Base-by-base conservation (phyloP, 2,329 filamentous ascomycete species). In the Arthrinium puccinioides region DNA sequence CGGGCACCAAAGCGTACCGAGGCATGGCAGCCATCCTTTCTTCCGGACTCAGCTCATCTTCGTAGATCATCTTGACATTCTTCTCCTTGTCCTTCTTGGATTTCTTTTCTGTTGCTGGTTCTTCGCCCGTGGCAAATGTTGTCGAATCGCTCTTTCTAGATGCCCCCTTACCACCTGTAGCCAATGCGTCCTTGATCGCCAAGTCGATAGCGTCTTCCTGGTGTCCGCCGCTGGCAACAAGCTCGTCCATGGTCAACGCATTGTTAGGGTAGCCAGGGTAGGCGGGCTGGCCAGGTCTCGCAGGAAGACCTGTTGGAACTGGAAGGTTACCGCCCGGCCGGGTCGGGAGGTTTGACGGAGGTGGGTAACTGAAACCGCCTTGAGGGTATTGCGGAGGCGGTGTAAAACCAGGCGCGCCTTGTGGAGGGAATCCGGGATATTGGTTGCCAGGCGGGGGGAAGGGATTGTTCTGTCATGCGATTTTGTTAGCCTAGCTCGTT, bases 11-110 rank as follows among this genome's bases (percentile, higher is more conserved):
- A 51, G 81, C 79, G 66, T 94, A 95, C 61, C 79, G 81, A 43
- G 84, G 70, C 65, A 92, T 66, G 55, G 68, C 64, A 20, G 87
- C 83, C 85, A 94, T 88, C 63, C 82, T 87, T 71, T 95, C 89
- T 66, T 96, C 89, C 2, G 87, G 85, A 52, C 85, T 92, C 53
- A 80, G 67, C 41, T 84, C 81, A 55, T 94, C 86, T 44, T 80
- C 80, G 64, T 92, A 95, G 21, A 94, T 70, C 74, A 95, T 81
- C 57, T 76, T 74, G 39, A 70, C 69, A 54, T 79, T 82, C 55
- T 79, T 76, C 48, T 78, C 72, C 44, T 81, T 83, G 43, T 78
- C 71, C 59, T 83, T 83, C 70, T 83, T 82, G 14, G 62, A 61
- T 53, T 77, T 78, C 65, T 80, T 84, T 57, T 84, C 80, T 35